Evolutionary conservation across 208 protist genomes (phyloP).

Genomic region (Trypanosoma melophagium): DNA sequence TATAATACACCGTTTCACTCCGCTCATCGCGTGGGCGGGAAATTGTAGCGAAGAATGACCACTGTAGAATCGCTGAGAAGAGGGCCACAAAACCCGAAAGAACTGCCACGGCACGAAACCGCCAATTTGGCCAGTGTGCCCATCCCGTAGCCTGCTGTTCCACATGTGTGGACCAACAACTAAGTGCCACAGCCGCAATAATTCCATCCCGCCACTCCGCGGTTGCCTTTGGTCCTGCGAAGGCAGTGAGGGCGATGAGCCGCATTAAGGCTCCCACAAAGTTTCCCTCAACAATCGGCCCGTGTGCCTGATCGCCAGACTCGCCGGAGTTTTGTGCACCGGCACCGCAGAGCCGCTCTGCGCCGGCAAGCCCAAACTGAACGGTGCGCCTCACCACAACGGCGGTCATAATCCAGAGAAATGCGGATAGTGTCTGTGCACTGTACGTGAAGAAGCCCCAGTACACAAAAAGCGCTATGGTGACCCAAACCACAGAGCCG

Average conservation of each 20-base stretch:
- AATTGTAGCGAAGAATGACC: conserved; percentile 61
- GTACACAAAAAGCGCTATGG: conserved; percentile 37
- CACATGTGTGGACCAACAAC: conserved; percentile 31
- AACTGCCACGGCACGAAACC: conserved; percentile 15
- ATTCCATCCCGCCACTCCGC: conserved; percentile 12
- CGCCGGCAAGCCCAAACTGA: background rate
- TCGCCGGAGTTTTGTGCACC: background rate
- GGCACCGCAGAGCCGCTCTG: conserved; percentile 19
- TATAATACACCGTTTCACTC: conserved; percentile 40
- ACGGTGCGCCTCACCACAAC: conserved; percentile 4
- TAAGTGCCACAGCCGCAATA: conserved; percentile 20
- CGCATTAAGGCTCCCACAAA: background rate
- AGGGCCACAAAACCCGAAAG: conserved; percentile 14
- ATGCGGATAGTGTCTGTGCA: conserved; percentile 8
- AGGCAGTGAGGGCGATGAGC: conserved; percentile 7
- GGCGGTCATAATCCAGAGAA: conserved; percentile 22
- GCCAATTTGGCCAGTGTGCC: conserved; percentile 19
- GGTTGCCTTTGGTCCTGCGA: background rate
- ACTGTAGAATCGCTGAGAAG: conserved; percentile 40
- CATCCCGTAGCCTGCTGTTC: conserved; percentile 25
- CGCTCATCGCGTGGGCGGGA: background rate
- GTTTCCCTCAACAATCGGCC: background rate
- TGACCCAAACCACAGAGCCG: conserved; percentile 18
- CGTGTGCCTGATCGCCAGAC: background rate
- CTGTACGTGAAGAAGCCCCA: conserved; percentile 50